Percentiles rank a stretch among this genome's conserved stretches.
These are phyloP conservation scores for Trametes cubensis DNA, from an alignment of 768 basidiomycete genomes.

Conservation along the genomic window DNA sequence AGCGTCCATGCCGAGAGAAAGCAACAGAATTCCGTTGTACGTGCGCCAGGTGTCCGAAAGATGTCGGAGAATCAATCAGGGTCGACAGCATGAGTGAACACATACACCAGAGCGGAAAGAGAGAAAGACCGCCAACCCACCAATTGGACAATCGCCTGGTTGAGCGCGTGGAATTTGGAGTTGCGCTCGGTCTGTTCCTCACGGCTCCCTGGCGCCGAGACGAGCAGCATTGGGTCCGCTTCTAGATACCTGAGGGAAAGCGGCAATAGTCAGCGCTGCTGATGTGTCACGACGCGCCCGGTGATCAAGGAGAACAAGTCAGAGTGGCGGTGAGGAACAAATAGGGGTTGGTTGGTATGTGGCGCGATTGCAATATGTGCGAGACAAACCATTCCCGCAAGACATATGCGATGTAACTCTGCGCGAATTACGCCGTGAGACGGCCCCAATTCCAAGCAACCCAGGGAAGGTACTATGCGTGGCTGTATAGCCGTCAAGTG, in stretches of 20 bases:
- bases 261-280: not conserved
- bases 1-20: not conserved
- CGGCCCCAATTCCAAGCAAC: not conserved
- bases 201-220: slow-evolving; percentile 57
- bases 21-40: not conserved
- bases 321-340: not conserved
- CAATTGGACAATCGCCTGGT: slow-evolving; percentile 92
- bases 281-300: not conserved
- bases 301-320: not conserved
- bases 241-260: slow-evolving; percentile 73
- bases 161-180: slow-evolving; percentile 89
- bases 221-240: slow-evolving; percentile 89
- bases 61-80: slow-evolving; percentile 5
- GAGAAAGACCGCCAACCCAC: slow-evolving; percentile 47
- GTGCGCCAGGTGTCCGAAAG: not conserved
- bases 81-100: not conserved
- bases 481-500: not conserved
- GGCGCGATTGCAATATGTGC: not conserved
- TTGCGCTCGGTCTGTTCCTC: slow-evolving; percentile 58
- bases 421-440: not conserved
- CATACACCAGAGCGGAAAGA: slow-evolving; percentile 3
- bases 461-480: not conserved
- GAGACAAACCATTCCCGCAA: not conserved
- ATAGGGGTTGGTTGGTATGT: not conserved
- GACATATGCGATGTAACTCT: not conserved